Conservation (phyloP, 225 moss, liverwort and hornwort genomes). For the Sphagnum tenellum region DNA sequence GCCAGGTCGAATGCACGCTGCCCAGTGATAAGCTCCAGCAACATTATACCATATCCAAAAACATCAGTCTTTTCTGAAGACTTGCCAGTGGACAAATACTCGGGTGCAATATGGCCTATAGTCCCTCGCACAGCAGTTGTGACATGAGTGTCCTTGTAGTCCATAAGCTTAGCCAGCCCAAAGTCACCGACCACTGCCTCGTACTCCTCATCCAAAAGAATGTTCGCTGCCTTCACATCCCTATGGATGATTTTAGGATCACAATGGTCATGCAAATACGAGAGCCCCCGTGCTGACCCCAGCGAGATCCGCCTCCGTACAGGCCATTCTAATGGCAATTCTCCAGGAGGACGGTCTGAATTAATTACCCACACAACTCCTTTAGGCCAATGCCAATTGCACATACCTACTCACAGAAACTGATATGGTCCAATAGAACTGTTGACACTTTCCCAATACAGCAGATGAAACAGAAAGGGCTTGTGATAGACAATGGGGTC, state of each 20-base stretch:
- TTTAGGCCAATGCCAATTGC: too few relatives aligned
- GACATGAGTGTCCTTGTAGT: slow-evolving; percentile 57
- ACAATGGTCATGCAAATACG: slow-evolving; percentile 53
- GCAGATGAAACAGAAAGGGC: too few relatives aligned
- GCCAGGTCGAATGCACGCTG: slow-evolving; percentile 56
- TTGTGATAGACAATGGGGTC: not conserved
- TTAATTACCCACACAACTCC: too few relatives aligned
- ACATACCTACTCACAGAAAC: too few relatives aligned
- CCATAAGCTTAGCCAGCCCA: slow-evolving; percentile 55
- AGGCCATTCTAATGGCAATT: slow-evolving; percentile 40
- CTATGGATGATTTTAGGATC: slow-evolving; percentile 56
- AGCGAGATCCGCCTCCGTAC: slow-evolving; percentile 40
- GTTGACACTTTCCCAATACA: too few relatives aligned
- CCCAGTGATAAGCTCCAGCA: slow-evolving; percentile 51
- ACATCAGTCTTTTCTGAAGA: slow-evolving; percentile 58
- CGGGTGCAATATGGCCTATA: slow-evolving; percentile 53
- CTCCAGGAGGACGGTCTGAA: slow-evolving; percentile 40
- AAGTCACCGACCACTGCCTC: slow-evolving; percentile 63
- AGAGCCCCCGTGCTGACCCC: slow-evolving; percentile 48
- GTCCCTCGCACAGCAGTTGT: slow-evolving; percentile 57
- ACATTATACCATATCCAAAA: slow-evolving; percentile 56
- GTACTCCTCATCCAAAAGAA: slow-evolving; percentile 50
- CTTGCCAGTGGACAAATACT: slow-evolving; percentile 52
- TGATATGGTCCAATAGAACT: too few relatives aligned
- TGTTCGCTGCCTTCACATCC: slow-evolving; percentile 55